phyloP scores from a whole-genome alignment of 176 grass and related monocot genomes.

The Aechmea fasciata region DNA sequence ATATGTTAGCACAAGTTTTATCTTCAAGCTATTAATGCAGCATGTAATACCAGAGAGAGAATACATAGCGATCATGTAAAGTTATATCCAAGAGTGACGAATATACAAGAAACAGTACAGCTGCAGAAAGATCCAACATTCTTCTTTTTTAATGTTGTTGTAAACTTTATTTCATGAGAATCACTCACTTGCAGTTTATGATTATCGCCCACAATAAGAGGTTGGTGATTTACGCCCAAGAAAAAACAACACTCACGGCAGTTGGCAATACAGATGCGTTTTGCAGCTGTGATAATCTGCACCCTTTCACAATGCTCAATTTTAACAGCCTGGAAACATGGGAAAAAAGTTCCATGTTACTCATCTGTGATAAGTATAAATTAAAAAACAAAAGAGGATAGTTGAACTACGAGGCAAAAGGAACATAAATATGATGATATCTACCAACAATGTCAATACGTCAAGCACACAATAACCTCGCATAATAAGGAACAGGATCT shows the following conservation, averaged over 20 bases:
- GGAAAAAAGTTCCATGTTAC: constrained; percentile 13
- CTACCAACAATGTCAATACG: no score
- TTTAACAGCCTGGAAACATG: constrained; percentile 58
- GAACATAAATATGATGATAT: not conserved
- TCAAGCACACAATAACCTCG: no score
- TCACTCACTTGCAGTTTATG: constrained; percentile 86
- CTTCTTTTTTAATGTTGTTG: no score
- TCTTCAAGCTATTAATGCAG: not conserved
- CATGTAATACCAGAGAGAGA: not conserved
- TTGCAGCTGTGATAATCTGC: constrained; percentile 83
- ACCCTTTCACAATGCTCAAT: constrained; percentile 99
- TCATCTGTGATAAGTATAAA: not conserved
- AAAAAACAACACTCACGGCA: constrained; percentile 93
- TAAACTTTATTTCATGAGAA: not conserved
- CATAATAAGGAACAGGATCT: no score
- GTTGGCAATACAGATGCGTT: constrained; percentile 87
- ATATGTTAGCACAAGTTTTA: not conserved
- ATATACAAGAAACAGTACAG: not conserved
- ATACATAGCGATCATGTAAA: not conserved
- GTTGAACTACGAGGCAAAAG: not conserved
- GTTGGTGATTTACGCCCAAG: constrained; percentile 79
- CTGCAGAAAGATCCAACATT: not conserved
- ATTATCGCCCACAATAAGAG: constrained; percentile 91
- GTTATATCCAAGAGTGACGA: not conserved
- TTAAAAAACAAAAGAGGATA: not conserved